Evolutionary conservation across 805 yeast species (phyloP).

Genomic region (Debaryomyces tyrocola): DNA sequence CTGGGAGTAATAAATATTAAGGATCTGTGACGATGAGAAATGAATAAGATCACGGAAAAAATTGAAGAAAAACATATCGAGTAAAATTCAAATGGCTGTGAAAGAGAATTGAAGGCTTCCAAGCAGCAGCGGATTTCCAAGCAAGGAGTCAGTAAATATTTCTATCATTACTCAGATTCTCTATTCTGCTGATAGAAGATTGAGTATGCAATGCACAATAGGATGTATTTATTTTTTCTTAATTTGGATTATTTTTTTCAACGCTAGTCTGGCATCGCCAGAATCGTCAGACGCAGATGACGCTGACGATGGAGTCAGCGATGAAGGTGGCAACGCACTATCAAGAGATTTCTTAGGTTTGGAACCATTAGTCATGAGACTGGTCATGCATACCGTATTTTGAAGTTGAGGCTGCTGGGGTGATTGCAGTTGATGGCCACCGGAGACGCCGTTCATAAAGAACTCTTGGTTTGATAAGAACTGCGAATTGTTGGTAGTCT

Average conservation of each 20-base stretch:
- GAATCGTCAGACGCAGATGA: constrained; percentile 21
- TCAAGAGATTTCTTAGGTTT: background rate
- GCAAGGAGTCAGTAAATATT: no score
- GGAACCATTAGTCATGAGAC: constrained; percentile 13
- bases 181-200: no score
- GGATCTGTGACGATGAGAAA: no score
- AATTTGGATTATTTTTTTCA: constrained; percentile 35
- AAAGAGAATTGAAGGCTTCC: no score
- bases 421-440: background rate
- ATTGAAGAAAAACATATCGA: no score
- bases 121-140: no score
- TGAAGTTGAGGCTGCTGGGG: background rate
- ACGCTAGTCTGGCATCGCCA: constrained; percentile 39
- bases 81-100: no score
- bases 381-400: constrained; percentile 17
- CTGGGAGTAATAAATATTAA: no score
- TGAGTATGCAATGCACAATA: background rate
- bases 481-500: constrained; percentile 13
- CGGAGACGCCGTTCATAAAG: constrained; percentile 15
- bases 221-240: constrained; percentile 18
- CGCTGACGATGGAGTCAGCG: constrained; percentile 7
- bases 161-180: no score
- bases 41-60: no score
- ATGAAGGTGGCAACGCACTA: constrained; percentile 1
- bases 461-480: constrained; percentile 28